Conservation (phyloP, 306 rosid species). For the Oemleria cerasiformis region DNA sequence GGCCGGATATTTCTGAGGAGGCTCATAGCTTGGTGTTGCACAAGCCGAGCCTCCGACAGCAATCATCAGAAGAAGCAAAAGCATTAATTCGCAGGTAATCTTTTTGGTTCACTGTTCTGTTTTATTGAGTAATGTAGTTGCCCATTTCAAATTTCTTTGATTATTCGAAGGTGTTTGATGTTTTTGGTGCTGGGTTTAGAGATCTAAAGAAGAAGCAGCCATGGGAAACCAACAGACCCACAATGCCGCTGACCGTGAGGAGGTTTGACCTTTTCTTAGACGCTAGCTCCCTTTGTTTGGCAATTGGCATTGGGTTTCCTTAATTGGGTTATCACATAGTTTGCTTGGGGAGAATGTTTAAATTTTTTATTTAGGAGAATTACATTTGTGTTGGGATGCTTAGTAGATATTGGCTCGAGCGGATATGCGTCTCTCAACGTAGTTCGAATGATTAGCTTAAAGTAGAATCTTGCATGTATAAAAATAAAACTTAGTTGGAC, state of each 20-base stretch:
- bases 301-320: no score
- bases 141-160: constrained; percentile 3
- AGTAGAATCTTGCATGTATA: no score
- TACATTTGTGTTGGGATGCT: background rate
- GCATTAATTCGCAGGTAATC: constrained; percentile 29
- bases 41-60: constrained; percentile 29
- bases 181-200: constrained; percentile 27
- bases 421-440: background rate
- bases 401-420: background rate
- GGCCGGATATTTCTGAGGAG: constrained; percentile 48
- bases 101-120: constrained; percentile 4
- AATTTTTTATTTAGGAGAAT: background rate
- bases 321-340: background rate
- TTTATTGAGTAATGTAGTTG: background rate
- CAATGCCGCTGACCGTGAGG: constrained; percentile 27
- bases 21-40: constrained; percentile 41
- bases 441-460: no score
- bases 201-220: constrained; percentile 25
- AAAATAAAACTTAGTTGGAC: no score
- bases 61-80: constrained; percentile 23
- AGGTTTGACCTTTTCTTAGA: constrained; percentile 32
- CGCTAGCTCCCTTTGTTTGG: no score
- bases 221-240: constrained; percentile 45
- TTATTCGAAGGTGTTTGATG: constrained; percentile 22
- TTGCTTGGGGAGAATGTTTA: background rate